Evolutionary conservation across 768 basidiomycete species (phyloP).

Genomic region (Podaxis sp.): DNA sequence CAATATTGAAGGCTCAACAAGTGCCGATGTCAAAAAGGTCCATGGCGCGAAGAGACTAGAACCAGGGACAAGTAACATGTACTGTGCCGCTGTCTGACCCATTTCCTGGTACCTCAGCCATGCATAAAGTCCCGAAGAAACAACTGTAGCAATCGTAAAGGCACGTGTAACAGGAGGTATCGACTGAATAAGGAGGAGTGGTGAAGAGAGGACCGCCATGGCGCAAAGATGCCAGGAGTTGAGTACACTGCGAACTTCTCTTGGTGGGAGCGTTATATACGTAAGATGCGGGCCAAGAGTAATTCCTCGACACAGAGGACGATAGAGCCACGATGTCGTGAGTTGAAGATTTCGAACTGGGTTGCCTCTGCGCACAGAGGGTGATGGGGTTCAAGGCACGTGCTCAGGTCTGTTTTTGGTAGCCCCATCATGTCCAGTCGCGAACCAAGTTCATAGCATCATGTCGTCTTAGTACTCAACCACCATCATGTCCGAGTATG

Average conservation of each 20-base stretch:
- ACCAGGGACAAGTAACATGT: conserved; percentile 79
- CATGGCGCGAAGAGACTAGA: conserved; percentile 83
- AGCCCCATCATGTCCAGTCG: not conserved
- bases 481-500: conserved; percentile 73
- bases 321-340: not conserved
- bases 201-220: conserved; percentile 79
- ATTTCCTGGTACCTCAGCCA: conserved; percentile 57
- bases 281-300: not conserved
- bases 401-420: conserved; percentile 14
- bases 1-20: conserved; percentile 78
- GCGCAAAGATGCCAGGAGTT: conserved; percentile 13
- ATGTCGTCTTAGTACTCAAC: conserved; percentile 14
- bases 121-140: conserved; percentile 54
- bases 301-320: not conserved
- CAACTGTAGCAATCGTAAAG: conserved; percentile 59
- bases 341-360: not conserved
- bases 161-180: conserved; percentile 77
- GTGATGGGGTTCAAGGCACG: conserved; percentile 17
- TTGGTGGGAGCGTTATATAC: not conserved
- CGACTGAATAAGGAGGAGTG: conserved; percentile 61
- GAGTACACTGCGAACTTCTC: not conserved
- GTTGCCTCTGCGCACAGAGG: not conserved
- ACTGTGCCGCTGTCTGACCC: conserved; percentile 42
- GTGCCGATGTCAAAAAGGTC: conserved; percentile 86
- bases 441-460: not conserved